Evolutionary conservation across 1,284 basidiomycete genomes (phyloP).

Genomic region (Pisolithus thermaeus): DNA sequence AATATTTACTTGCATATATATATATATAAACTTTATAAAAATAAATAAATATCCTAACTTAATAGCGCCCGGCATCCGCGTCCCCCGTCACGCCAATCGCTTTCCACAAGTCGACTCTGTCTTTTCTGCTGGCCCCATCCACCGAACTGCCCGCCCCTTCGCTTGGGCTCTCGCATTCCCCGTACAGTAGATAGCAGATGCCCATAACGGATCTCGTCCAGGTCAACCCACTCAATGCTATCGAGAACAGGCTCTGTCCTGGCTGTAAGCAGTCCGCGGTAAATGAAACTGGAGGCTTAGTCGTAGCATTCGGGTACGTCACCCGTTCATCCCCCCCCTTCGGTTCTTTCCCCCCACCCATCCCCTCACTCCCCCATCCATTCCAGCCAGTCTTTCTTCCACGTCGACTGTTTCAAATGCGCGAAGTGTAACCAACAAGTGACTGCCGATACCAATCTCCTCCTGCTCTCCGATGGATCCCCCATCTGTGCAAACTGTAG

Average conservation of each 20-base stretch:
- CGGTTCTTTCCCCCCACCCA: slow-evolving; percentile 4
- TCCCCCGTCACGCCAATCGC: no score
- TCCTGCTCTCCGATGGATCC: slow-evolving; percentile 92
- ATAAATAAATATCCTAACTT: neutral
- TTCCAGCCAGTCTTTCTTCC: slow-evolving; percentile 73
- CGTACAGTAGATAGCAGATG: neutral
- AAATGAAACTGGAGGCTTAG: slow-evolving; percentile 78
- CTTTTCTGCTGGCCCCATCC: neutral
- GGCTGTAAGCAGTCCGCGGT: slow-evolving; percentile 83
- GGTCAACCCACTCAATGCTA: slow-evolving; percentile 12
- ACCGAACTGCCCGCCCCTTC: neutral
- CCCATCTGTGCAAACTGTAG: slow-evolving; percentile 97
- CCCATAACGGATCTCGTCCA: slow-evolving; percentile 11
- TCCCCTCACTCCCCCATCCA: slow-evolving; percentile 4
- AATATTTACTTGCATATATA: no score
- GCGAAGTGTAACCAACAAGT: slow-evolving; percentile 78
- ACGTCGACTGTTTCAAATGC: slow-evolving; percentile 80
- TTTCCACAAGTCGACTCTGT: neutral
- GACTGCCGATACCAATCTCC: slow-evolving; percentile 90
- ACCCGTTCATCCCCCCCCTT: neutral
- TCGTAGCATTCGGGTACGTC: slow-evolving; percentile 85
- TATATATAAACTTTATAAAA: no score
- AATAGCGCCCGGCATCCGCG: no score
- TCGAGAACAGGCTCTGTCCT: slow-evolving; percentile 71
- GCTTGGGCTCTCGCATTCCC: neutral